These are phyloP conservation scores for Kazachstania africana DNA, from an alignment of 805 yeast species.

Conservation along the genomic window DNA sequence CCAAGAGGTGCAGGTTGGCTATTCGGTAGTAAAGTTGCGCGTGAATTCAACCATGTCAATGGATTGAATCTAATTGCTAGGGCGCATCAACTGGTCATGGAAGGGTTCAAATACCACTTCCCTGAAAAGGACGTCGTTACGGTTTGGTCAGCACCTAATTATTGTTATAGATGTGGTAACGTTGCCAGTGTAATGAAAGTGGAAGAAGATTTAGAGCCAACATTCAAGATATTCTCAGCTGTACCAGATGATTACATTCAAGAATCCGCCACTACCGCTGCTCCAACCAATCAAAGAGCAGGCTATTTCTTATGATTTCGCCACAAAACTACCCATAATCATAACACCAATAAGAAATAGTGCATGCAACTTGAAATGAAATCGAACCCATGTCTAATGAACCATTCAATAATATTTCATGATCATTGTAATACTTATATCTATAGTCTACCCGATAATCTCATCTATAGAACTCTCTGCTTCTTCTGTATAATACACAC, in stretches of 20 bases:
- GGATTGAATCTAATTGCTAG: slow-evolving; percentile 81
- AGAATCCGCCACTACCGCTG: slow-evolving; percentile 17
- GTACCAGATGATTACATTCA: slow-evolving; percentile 67
- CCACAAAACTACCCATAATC: not conserved
- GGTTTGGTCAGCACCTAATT: slow-evolving; percentile 96
- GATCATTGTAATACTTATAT: too few species aligned
- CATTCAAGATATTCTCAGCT: slow-evolving; percentile 88
- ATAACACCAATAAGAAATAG: not conserved
- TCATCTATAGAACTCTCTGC: too few species aligned
- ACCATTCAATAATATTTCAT: too few species aligned
- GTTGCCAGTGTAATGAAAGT: slow-evolving; percentile 98
- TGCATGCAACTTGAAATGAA: too few species aligned
- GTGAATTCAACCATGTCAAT: slow-evolving; percentile 93
- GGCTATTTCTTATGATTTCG: slow-evolving; percentile 23
- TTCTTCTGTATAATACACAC: too few species aligned
- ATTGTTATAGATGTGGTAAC: slow-evolving; percentile 95
- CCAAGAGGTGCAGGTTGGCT: slow-evolving; percentile 99
- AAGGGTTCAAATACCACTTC: slow-evolving; percentile 93
- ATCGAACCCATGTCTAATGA: too few species aligned
- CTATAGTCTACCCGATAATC: too few species aligned
- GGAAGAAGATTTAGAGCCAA: slow-evolving; percentile 75
- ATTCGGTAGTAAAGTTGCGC: slow-evolving; percentile 85
- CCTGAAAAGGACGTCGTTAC: slow-evolving; percentile 94
- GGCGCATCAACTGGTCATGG: slow-evolving; percentile 98
- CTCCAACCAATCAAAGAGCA: slow-evolving; percentile 21